Percentiles rank a stretch among this genome's conserved stretches.
Evolutionary conservation across 2,329 filamentous ascomycete genomes (phyloP).

Genomic region (Dothideomycetes sp.): DNA sequence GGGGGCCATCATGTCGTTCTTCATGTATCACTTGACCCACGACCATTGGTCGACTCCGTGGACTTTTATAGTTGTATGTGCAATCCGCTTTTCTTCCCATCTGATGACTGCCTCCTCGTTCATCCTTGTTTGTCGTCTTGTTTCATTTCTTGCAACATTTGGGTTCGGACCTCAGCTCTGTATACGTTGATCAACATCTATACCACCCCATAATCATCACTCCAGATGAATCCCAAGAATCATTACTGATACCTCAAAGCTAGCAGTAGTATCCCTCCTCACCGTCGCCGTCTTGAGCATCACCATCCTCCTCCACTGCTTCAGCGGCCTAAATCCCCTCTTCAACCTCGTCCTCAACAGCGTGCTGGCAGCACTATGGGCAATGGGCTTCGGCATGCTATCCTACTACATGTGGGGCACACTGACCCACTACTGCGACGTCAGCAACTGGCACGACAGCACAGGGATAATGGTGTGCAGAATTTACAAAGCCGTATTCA

Average conservation of each 20-base stretch:
- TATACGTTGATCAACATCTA: too few relatives aligned
- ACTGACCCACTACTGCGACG: conserved; percentile 39
- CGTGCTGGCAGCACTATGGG: conserved; percentile 40
- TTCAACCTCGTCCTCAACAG: conserved; percentile 41
- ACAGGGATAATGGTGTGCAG: conserved; percentile 46
- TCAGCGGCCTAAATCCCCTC: conserved; percentile 39
- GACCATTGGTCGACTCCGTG: conserved; percentile 44
- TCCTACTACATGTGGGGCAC: conserved; percentile 44
- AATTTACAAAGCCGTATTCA: conserved; percentile 49
- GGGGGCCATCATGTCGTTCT: conserved; percentile 42
- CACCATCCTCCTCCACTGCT: conserved; percentile 41
- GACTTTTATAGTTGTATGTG: conserved; percentile 47
- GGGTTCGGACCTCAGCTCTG: too few relatives aligned
- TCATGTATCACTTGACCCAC: conserved; percentile 42
- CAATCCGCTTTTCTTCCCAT: neutral
- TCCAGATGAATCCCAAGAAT: neutral
- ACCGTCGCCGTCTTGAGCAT: conserved; percentile 37
- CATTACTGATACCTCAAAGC: conserved; percentile 24
- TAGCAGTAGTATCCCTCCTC: conserved; percentile 40
- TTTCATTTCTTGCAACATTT: too few relatives aligned
- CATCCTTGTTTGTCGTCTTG: too few relatives aligned
- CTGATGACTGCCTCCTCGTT: too few relatives aligned
- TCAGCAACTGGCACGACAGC: conserved; percentile 41
- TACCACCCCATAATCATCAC: neutral
- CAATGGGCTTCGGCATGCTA: conserved; percentile 39